Conservation (phyloP, 371 early-diverging fungal species). For the Rhizopus arrhizus region DNA sequence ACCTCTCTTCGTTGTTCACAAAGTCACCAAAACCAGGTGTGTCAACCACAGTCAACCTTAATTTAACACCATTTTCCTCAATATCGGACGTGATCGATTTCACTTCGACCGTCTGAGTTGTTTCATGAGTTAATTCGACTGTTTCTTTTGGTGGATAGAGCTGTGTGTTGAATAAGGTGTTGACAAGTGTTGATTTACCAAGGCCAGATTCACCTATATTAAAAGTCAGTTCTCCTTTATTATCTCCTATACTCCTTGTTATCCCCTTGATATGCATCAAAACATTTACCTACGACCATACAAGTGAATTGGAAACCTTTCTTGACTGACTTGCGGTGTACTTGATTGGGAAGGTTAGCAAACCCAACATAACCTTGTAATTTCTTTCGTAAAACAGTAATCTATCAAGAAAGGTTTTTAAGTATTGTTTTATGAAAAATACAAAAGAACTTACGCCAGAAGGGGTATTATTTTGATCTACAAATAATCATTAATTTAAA, state of each 20-base stretch:
- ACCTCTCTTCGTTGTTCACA: conserved; percentile 93
- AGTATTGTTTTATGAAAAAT: background rate
- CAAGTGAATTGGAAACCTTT: conserved; percentile 98
- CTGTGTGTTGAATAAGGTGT: conserved; percentile 95
- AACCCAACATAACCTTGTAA: conserved; percentile 97
- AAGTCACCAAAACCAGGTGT: conserved; percentile 95
- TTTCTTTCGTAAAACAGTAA: conserved; percentile 68
- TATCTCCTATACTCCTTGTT: background rate
- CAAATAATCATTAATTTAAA: background rate
- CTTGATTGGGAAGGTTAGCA: conserved; percentile 97
- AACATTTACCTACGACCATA: conserved; percentile 90
- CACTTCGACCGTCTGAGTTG: conserved; percentile 92
- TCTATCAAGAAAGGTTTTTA: conserved; percentile 17
- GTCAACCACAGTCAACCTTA: conserved; percentile 93
- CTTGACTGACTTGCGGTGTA: conserved; percentile 97
- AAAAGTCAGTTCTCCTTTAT: conserved; percentile 10
- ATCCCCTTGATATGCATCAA: background rate
- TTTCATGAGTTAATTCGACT: conserved; percentile 79
- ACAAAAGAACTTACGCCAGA: conserved; percentile 34
- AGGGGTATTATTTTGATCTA: conserved; percentile 38
- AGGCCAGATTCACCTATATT: conserved; percentile 92
- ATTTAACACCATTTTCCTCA: conserved; percentile 87
- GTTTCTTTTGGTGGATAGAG: conserved; percentile 88
- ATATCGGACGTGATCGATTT: conserved; percentile 90
- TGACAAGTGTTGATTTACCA: conserved; percentile 99